A percentile compares a stretch with the other conserved stretches of the same genome.
phyloP scores from a whole-genome alignment of 495 filamentous ascomycete genomes.

The Massariosphaeria phaeospora region DNA sequence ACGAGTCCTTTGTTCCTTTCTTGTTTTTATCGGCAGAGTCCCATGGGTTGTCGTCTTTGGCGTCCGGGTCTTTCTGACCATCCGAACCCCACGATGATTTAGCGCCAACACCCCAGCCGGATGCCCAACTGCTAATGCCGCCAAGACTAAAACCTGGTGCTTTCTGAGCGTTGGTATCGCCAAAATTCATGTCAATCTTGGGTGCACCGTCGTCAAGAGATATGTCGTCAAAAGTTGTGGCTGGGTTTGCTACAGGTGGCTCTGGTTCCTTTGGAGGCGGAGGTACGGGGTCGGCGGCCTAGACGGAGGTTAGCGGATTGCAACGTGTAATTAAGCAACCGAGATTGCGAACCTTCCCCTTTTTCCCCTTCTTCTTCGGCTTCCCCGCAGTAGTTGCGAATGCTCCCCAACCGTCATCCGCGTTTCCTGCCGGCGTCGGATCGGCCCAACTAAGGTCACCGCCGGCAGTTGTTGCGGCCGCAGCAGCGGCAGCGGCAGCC shows the following conservation, averaged over 20 bases:
- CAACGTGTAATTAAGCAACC: constrained; percentile 25
- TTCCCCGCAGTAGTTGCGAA: constrained; percentile 29
- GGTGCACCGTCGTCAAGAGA: constrained; percentile 30
- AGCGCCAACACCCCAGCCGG: constrained; percentile 15
- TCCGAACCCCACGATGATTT: background rate
- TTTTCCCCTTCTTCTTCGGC: constrained; percentile 36
- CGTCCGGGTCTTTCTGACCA: constrained; percentile 7
- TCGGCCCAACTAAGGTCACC: constrained; percentile 28
- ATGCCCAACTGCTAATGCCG: constrained; percentile 24
- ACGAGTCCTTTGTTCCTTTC: constrained; percentile 33
- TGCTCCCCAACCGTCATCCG: constrained; percentile 41
- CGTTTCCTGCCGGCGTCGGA: constrained; percentile 20
- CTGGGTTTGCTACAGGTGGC: constrained; percentile 24
- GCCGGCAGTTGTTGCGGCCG: constrained; percentile 18
- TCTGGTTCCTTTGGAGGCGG: constrained; percentile 31
- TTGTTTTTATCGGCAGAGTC: constrained; percentile 32
- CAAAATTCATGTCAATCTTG: constrained; percentile 33
- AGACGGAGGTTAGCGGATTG: constrained; percentile 24
- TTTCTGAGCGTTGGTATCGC: constrained; percentile 20
- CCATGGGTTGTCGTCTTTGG: constrained; percentile 30
- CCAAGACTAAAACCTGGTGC: constrained; percentile 24
- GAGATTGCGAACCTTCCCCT: constrained; percentile 30
- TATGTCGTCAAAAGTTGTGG: constrained; percentile 33
- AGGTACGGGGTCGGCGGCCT: constrained; percentile 27
- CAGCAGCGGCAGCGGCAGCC: constrained; percentile 35